A percentile compares a stretch with the other conserved stretches of the same genome.
phyloP scores from a whole-genome alignment of 2,329 filamentous ascomycete genomes.

The Verticillium nonalfalfae region DNA sequence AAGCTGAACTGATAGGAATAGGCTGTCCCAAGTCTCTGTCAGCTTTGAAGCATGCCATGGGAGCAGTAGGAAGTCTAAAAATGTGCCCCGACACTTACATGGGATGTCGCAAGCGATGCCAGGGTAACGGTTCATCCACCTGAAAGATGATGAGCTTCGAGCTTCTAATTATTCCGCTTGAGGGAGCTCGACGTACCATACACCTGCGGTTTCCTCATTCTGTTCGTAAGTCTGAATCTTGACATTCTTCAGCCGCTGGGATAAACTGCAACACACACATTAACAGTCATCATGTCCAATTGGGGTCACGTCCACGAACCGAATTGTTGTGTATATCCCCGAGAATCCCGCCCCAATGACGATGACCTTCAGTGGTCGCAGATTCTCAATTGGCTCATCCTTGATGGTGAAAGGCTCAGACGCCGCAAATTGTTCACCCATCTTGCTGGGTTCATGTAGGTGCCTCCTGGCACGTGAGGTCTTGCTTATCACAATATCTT shows the following conservation, averaged over 20 bases:
- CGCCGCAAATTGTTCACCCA: not conserved
- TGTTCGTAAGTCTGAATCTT: not conserved
- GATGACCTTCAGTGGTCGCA: conserved; percentile 6
- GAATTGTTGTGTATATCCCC: conserved; percentile 2
- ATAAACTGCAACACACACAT: not conserved
- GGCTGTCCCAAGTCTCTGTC: not conserved
- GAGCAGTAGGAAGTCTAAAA: not conserved
- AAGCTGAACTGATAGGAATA: conserved; percentile 4
- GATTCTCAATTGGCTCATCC: not conserved
- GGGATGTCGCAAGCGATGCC: not conserved
- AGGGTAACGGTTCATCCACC: not conserved
- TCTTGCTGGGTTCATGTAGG: no score
- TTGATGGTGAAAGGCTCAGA: not conserved
- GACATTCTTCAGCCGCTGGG: not conserved
- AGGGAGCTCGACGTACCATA: not conserved
- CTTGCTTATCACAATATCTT: no score
- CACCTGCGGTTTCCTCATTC: not conserved
- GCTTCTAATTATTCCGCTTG: not conserved
- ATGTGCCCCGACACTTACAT: not conserved
- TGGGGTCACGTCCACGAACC: not conserved
- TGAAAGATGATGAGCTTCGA: not conserved
- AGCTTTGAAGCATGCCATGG: not conserved
- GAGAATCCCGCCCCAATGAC: conserved; percentile 9
- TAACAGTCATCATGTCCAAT: no score
- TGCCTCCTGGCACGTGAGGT: no score